Evolutionary conservation across 768 basidiomycete species (phyloP), one percentile per base, ranked within the genome.

Genomic region (Rickenella mellea): DNA sequence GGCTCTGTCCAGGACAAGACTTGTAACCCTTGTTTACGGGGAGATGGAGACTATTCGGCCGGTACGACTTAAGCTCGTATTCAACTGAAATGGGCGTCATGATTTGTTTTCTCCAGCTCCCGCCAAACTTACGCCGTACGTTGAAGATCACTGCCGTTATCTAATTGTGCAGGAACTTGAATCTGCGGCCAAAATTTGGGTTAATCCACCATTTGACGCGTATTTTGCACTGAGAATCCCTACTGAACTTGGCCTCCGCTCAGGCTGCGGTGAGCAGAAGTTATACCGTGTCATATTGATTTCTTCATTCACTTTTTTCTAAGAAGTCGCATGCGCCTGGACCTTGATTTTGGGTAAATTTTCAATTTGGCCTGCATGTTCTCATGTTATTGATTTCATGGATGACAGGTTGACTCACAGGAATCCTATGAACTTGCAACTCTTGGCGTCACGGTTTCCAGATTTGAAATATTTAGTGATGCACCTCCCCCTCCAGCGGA

Each of bases 341-440:
- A 55, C 85, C 90, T 52, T 90, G 86, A 61, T 86, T 86, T 57
- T 63, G 27, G 11, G 46, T 39, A 22, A n/a, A n/a, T n/a, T n/a
- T n/a, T n/a, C n/a, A n/a, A n/a, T n/a, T n/a, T n/a, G n/a, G n/a
- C n/a, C n/a, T n/a, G n/a, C n/a, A n/a, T n/a, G 48, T 51, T 27
- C n/a, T 41, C 47, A 45, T 36, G 8, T 39, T 12, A 29, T 38
- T 42, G 27, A 21, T 15, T 8, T 27, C 20, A 26, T 41, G n/a
- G n/a, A n/a, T n/a, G n/a, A n/a, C 49, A 89, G 86, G 66, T 90
- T 43, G 85, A 83, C 11, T 74, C 81, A 40, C 85, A 91, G 56
- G 88, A 89, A 52, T 89, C 88, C 5, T 91, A 79, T 58, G 84
- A 89, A 66, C 88, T 91, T 48, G 86, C 88, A 14, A 74, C 76